phyloP scores from a whole-genome alignment of 495 filamentous ascomycete genomes.

The Hypoxylon perforatum region DNA sequence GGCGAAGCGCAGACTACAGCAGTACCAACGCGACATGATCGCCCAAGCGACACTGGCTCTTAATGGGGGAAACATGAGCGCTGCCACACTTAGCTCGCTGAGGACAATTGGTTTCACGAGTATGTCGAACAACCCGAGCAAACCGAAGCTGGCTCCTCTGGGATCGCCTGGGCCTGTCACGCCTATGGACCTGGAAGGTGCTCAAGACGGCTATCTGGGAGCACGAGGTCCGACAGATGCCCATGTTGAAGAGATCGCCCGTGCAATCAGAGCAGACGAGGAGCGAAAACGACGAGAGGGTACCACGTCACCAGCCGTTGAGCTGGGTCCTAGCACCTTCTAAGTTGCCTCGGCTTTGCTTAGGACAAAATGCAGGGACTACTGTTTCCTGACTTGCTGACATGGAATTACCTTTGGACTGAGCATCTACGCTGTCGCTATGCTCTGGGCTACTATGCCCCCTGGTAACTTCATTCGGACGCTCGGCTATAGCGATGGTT shows the following conservation, averaged over 20 bases:
- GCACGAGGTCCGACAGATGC: conserved; percentile 22
- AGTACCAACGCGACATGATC: conserved; percentile 72
- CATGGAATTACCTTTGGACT: background rate
- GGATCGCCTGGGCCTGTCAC: conserved; percentile 84
- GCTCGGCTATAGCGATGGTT: background rate
- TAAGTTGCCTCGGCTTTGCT: background rate
- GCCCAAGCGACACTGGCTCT: conserved; percentile 61
- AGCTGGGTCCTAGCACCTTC: conserved; percentile 39
- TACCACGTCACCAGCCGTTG: conserved; percentile 31
- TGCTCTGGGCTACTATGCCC: too few species aligned
- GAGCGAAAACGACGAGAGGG: conserved; percentile 38
- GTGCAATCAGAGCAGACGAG: conserved; percentile 38
- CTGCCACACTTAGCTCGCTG: conserved; percentile 37
- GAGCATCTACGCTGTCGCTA: background rate
- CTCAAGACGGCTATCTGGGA: conserved; percentile 39
- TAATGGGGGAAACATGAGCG: conserved; percentile 50
- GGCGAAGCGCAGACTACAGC: conserved; percentile 60
- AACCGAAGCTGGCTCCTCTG: conserved; percentile 73
- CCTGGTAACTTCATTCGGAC: background rate
- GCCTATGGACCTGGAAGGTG: conserved; percentile 73
- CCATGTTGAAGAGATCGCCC: conserved; percentile 35
- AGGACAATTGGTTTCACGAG: conserved; percentile 48
- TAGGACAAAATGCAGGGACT: background rate
- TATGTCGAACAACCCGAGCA: conserved; percentile 60
- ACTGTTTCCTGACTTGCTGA: background rate